A percentile compares a stretch with the other conserved stretches of the same genome.
Conservation (phyloP, 495 filamentous ascomycete genomes). For the Hapsidospora chrysogenum region DNA sequence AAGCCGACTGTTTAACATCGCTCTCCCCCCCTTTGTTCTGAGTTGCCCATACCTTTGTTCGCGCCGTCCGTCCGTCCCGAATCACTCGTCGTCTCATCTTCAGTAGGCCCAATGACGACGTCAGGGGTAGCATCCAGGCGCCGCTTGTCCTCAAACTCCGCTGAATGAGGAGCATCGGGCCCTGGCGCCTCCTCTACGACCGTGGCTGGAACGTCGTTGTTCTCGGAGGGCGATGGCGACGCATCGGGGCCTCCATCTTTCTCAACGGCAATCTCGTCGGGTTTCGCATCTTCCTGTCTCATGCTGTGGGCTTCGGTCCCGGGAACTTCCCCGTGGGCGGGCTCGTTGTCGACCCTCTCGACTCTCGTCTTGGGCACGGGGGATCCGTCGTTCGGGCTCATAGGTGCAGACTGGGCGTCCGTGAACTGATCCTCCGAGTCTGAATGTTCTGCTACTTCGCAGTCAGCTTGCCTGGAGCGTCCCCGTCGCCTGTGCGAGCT, state of each 20-base stretch:
- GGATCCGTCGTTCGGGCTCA: conserved; percentile 31
- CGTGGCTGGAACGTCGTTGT: conserved; percentile 22
- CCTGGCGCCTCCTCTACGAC: conserved; percentile 30
- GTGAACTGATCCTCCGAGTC: conserved; percentile 83
- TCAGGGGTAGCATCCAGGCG: conserved; percentile 29
- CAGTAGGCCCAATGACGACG: conserved; percentile 27
- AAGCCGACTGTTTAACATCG: no score
- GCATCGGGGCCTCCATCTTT: conserved; percentile 22
- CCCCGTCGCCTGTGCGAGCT: no score
- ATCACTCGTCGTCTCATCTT: conserved; percentile 5
- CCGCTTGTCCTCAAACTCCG: conserved; percentile 18
- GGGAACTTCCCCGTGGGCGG: conserved; percentile 72
- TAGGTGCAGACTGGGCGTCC: conserved; percentile 61
- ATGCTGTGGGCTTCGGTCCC: conserved; percentile 63
- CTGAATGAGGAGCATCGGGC: conserved; percentile 19
- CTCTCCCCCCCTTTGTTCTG: no score
- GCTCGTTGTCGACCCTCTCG: conserved; percentile 51
- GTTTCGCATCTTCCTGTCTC: conserved; percentile 67
- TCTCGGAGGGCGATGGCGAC: conserved; percentile 5
- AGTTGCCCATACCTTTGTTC: not conserved
- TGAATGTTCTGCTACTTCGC: conserved; percentile 31
- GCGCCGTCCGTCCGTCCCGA: conserved; percentile 5
- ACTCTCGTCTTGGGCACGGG: conserved; percentile 72
- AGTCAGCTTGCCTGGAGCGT: conserved; percentile 4
- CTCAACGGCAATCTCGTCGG: conserved; percentile 47